Base-by-base conservation (phyloP, 805 yeast genomes). In the Candida saitoana region DNA sequence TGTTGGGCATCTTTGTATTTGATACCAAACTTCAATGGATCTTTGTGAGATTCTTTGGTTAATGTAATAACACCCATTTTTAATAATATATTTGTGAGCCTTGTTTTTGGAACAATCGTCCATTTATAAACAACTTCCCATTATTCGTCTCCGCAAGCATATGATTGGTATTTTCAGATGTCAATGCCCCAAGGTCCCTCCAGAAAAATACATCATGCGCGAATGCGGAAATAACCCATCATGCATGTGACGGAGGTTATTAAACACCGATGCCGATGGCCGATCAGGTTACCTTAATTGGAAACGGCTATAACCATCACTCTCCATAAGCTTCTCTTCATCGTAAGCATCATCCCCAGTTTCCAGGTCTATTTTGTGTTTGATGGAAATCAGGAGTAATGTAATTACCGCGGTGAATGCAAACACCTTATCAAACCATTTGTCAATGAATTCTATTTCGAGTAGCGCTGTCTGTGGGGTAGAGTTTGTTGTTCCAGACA, bases 391-490 rank as follows among this genome's bases (percentile, higher is more conserved):
- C 37, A 61, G 54, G 17, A 55, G 19, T 3, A 56, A 39, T 3
- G 77, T 67, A 1, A 55, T 45, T 2, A 70, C 47, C 48, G 75
- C 65, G 8, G 77, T 60, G 4, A 69, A 32, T 9, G 69, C 76
- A 57, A 74, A 77, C 34, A 76, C 70, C 52, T 72, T 64, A 48
- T 76, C 80, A 47, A 74, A 77, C 77, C 78, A 74, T 16, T 57
- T 55, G 45, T 76, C 80, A 16, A 76, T 67, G 49, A 73, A 74
- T 18, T 62, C 65, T n/a, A 69, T 69, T 48, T 72, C 74, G 38
- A 48, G 62, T 22, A 52, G 46, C 5, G 53, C 49, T 29, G 50
- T 31, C 18, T 51, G 49, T 3, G 52, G 45, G 15, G 52, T 36
- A 18, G 54, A 46, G n/a, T 42, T 46, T 3, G 55, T 39, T 9